Conservation (phyloP, 208 protist species). For the Balamuthia mandrillaris region DNA sequence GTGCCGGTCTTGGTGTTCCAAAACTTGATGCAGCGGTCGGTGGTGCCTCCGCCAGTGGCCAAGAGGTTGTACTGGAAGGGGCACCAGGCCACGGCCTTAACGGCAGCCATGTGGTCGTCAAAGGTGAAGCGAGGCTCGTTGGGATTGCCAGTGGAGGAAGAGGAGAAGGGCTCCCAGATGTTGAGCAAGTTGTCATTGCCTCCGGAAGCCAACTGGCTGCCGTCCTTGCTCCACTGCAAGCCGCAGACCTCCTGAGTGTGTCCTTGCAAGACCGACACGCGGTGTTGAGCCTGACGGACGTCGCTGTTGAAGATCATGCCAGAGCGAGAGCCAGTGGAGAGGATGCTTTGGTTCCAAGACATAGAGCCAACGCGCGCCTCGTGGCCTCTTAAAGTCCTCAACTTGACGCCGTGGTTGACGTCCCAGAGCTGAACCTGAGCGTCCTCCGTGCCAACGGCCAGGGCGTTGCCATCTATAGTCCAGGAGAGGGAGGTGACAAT, state of each 20-base stretch:
- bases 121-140: slow-evolving; percentile 79
- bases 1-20: slow-evolving; percentile 92
- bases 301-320: slow-evolving; percentile 90
- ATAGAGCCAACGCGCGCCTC: slow-evolving; percentile 82
- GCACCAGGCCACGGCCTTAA: slow-evolving; percentile 98
- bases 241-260: slow-evolving; percentile 95
- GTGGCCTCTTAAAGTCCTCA: slow-evolving; percentile 85
- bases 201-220: slow-evolving; percentile 89
- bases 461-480: slow-evolving; percentile 79
- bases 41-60: slow-evolving; percentile 94
- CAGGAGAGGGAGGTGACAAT: slow-evolving; percentile 88
- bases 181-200: slow-evolving; percentile 97
- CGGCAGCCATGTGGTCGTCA: slow-evolving; percentile 79
- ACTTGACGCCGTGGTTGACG: slow-evolving; percentile 51
- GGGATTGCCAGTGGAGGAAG: too few species aligned
- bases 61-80: slow-evolving; percentile 84
- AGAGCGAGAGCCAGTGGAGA: slow-evolving; percentile 91
- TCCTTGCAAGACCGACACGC: slow-evolving; percentile 68
- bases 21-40: slow-evolving; percentile 94
- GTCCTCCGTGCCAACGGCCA: slow-evolving; percentile 74
- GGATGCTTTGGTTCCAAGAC: slow-evolving; percentile 84
- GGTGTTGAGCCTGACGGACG: slow-evolving; percentile 75
- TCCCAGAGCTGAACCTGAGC: slow-evolving; percentile 78
- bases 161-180: slow-evolving; percentile 91
- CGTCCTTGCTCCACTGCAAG: slow-evolving; percentile 89